Evolutionary conservation across 2,329 filamentous ascomycete genomes (phyloP).

Genomic region (Cryphonectria japonica): DNA sequence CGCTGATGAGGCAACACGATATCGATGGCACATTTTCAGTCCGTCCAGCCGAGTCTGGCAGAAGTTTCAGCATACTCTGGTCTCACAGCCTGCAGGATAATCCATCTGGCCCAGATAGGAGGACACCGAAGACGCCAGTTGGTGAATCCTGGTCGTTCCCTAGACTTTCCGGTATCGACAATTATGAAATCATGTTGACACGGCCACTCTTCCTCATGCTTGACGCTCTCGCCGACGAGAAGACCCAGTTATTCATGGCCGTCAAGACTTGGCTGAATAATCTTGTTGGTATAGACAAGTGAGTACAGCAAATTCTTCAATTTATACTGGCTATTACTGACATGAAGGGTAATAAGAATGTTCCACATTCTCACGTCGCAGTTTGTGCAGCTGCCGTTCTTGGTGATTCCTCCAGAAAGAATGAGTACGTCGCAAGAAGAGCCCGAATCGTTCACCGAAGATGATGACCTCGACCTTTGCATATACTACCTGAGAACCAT

Average conservation of each 20-base stretch:
- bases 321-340: conserved; percentile 21
- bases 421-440: conserved; percentile 34
- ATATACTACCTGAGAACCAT: conserved; percentile 79
- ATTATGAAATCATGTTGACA: conserved; percentile 75
- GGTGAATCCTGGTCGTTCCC: conserved; percentile 41
- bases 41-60: conserved; percentile 62
- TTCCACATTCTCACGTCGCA: conserved; percentile 65
- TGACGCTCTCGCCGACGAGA: conserved; percentile 74
- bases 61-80: conserved; percentile 79
- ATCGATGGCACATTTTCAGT: conserved; percentile 50
- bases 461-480: conserved; percentile 75
- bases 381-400: conserved; percentile 58
- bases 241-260: conserved; percentile 74
- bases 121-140: conserved; percentile 50
- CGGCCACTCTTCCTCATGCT: conserved; percentile 81
- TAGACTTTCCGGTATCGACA: conserved; percentile 58
- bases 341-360: conserved; percentile 48
- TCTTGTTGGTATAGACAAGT: conserved; percentile 67
- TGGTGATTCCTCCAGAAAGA: conserved; percentile 41
- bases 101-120: conserved; percentile 50
- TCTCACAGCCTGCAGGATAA: conserved; percentile 73
- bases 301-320: conserved; percentile 33
- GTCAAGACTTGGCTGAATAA: conserved; percentile 80
- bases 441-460: conserved; percentile 48
- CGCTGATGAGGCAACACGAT: conserved; percentile 65